A percentile compares a stretch with the other conserved stretches of the same genome.
These are phyloP conservation scores for Suhomyces chickasaworum DNA, from an alignment of 1,139 yeast species.

Conservation along the genomic window DNA sequence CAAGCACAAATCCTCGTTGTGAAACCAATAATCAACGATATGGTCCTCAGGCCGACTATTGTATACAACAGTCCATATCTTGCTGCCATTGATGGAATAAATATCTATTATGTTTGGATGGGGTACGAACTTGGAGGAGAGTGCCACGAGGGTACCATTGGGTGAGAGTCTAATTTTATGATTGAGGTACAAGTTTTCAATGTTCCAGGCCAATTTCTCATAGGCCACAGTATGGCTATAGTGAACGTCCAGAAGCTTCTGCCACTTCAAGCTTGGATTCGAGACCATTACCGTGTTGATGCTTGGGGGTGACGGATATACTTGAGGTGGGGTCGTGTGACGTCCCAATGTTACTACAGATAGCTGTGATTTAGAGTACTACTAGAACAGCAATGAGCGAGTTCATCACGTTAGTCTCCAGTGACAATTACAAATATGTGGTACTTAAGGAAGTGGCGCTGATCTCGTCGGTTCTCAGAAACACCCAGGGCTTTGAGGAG, in stretches of 20 bases:
- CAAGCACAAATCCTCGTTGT: slow-evolving; percentile 63
- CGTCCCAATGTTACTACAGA: background rate
- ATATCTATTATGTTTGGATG: slow-evolving; percentile 47
- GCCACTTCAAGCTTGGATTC: slow-evolving; percentile 61
- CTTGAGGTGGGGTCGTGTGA: background rate
- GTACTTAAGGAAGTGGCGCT: slow-evolving; percentile 77
- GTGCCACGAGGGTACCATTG: slow-evolving; percentile 37
- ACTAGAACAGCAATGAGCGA: slow-evolving; percentile 7
- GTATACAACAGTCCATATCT: slow-evolving; percentile 51
- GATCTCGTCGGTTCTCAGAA: slow-evolving; percentile 77
- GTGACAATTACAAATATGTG: slow-evolving; percentile 68
- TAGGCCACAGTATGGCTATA: slow-evolving; percentile 54
- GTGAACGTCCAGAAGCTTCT: slow-evolving; percentile 60
- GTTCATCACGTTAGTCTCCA: slow-evolving; percentile 70
- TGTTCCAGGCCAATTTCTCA: slow-evolving; percentile 39
- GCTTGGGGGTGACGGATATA: background rate
- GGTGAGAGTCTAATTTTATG: slow-evolving; percentile 33
- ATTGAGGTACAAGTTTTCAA: slow-evolving; percentile 34
- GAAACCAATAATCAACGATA: slow-evolving; percentile 55
- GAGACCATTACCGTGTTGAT: slow-evolving; percentile 17
- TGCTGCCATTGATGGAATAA: slow-evolving; percentile 55
- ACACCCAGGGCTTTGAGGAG: slow-evolving; percentile 64
- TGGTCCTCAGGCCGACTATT: slow-evolving; percentile 56
- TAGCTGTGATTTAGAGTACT: background rate
- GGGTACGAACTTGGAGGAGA: slow-evolving; percentile 36